Conservation (phyloP, 768 basidiomycete species). For the Rubroboletus pulcherrimus region DNA sequence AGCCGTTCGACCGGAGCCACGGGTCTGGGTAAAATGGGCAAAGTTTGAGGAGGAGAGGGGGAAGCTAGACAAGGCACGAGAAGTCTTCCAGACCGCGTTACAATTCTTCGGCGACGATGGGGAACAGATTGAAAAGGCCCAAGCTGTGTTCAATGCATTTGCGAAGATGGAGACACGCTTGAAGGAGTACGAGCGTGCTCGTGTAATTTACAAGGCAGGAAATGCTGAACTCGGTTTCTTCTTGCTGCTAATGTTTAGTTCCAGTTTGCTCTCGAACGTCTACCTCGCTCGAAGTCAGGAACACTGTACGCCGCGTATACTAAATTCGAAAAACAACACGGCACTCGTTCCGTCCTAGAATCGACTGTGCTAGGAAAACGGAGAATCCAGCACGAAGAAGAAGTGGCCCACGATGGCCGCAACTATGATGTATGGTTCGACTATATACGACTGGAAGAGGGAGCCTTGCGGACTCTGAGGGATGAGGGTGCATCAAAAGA, state of each 20-base stretch:
- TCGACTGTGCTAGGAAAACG: conserved; percentile 94
- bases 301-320: conserved; percentile 89
- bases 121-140: conserved; percentile 82
- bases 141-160: conserved; percentile 89
- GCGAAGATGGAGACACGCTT: conserved; percentile 96
- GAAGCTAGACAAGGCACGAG: conserved; percentile 66
- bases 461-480: conserved; percentile 68
- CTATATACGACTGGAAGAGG: conserved; percentile 90
- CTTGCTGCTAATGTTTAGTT: background rate
- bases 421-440: conserved; percentile 99
- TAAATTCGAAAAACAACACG: conserved; percentile 98
- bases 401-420: conserved; percentile 82
- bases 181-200: conserved; percentile 95
- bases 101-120: conserved; percentile 88
- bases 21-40: conserved; percentile 80
- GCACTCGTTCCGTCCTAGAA: conserved; percentile 82
- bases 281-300: conserved; percentile 89
- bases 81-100: conserved; percentile 88
- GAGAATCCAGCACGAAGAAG: conserved; percentile 98
- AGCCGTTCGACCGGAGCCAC: conserved; percentile 69
- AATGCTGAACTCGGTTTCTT: background rate
- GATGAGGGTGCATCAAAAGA: conserved; percentile 72
- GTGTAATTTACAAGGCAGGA: conserved; percentile 94
- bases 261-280: conserved; percentile 90
- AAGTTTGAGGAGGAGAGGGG: conserved; percentile 82